Evolutionary conservation across 805 yeast genomes (phyloP), one percentile per base, ranked within the genome.

Genomic region (Spathaspora girioi): DNA sequence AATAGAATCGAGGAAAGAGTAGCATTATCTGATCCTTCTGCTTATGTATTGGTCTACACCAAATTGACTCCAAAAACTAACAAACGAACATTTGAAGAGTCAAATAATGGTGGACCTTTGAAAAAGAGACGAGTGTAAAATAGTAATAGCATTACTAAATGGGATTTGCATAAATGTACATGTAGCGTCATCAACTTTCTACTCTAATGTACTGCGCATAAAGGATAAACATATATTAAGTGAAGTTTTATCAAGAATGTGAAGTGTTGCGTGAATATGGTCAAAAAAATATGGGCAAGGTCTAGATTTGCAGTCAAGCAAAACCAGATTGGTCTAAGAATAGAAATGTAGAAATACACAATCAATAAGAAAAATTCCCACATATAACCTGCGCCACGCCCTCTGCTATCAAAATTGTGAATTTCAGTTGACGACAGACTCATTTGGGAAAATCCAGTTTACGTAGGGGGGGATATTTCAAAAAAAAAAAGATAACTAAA

Each of bases 21-120:
- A 44, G 97, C 89, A 2, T 73, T 90, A 56, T 81, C 82, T 57
- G 96, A 93, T 62, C 88, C 93, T 12, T 82, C 90, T 38, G 98
- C 98, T 5, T 94, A 94, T 69, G 92, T 92, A 54, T 77, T 94
- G 67, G 75, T 94, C 18, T 94, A 94, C 69, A 83, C 92, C 43
- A 81, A 93, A 60, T 67, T 88, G 53, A 86, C 90, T 1, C 84
- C 85, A 52, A 84, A 79, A 67, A 15, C 17, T 15, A 45, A 29
- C 40, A 45, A 31, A 32, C 15, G 23, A 38, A 11, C 15, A 27
- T 20, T 26, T 49, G 50, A 31, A 51, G 57, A 48, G 15, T 54
- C 41, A 12, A 45, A 23, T 35, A 29, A 15, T n/a, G 47, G 43
- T n/a, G 45, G 44, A 38, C 27, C 38, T 17, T 15, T 26, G 14